Percentiles rank a stretch among this genome's conserved stretches.
These are phyloP conservation scores for Crucihimalaya himalaica DNA, from an alignment of 345 rosid genomes.

Conservation along the genomic window DNA sequence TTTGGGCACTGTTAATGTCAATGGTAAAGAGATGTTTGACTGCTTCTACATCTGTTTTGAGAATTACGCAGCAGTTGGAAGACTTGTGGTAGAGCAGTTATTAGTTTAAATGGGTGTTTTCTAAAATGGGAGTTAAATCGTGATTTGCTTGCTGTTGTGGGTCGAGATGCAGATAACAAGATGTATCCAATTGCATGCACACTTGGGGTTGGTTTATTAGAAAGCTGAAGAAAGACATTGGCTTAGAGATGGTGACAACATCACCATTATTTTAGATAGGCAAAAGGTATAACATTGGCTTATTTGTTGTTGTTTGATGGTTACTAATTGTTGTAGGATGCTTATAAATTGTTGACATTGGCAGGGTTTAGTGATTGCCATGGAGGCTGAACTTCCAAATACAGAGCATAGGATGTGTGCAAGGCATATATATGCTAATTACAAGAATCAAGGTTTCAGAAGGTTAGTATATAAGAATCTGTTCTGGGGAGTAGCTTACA, in stretches of 20 bases:
- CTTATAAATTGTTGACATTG: too few species aligned
- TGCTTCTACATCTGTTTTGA: too few species aligned
- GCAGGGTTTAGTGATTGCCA: not conserved
- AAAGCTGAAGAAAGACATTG: not conserved
- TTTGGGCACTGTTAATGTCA: too few species aligned
- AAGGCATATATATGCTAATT: not conserved
- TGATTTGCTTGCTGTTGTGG: not conserved
- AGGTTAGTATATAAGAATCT: not conserved
- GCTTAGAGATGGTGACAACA: not conserved
- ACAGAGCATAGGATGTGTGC: conserved; percentile 8
- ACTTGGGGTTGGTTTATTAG: not conserved
- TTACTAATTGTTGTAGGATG: too few species aligned
- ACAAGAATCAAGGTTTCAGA: not conserved
- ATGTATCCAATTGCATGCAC: conserved; percentile 2
- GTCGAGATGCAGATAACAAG: not conserved
- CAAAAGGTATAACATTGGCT: too few species aligned
- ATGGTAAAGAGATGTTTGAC: too few species aligned
- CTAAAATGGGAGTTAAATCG: not conserved
- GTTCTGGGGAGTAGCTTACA: not conserved
- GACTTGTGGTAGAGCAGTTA: too few species aligned
- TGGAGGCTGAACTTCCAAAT: not conserved
- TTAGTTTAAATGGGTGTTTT: not conserved
- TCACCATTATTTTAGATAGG: not conserved
- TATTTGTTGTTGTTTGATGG: too few species aligned
- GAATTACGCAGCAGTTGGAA: too few species aligned